Evolutionary conservation across 2,329 filamentous ascomycete genomes (phyloP).

Genomic region (Verticillium nonalfalfae): DNA sequence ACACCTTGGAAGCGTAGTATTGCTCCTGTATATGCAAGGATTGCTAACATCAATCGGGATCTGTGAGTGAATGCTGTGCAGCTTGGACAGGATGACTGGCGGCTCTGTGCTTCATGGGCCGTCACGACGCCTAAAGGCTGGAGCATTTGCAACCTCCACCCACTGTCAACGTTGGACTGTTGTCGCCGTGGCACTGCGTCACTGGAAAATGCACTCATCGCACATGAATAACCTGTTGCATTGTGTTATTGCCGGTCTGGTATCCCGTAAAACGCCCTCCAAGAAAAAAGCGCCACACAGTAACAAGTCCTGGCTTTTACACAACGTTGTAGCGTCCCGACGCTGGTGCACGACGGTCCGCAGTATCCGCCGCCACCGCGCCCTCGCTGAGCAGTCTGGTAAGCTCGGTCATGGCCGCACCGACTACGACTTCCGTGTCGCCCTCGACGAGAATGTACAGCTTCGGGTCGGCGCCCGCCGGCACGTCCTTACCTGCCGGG

Average conservation of each 20-base stretch:
- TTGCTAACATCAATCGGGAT: no score
- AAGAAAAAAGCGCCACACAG: neutral
- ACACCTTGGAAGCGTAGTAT: no score
- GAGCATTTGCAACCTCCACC: no score
- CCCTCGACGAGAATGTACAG: constrained; percentile 97
- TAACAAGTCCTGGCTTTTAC: constrained; percentile 27
- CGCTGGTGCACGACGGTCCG: constrained; percentile 71
- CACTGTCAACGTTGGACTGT: no score
- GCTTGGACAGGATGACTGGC: no score
- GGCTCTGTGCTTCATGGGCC: no score
- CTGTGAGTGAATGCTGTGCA: no score
- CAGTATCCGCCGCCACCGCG: constrained; percentile 81
- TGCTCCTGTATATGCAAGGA: no score
- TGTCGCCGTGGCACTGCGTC: no score
- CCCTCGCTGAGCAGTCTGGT: constrained; percentile 85
- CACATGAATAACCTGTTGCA: neutral
- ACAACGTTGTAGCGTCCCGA: constrained; percentile 84
- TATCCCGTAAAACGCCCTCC: neutral
- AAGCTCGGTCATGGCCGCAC: constrained; percentile 83
- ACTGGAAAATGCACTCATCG: neutral
- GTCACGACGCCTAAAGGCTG: no score
- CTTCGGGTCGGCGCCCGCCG: constrained; percentile 74
- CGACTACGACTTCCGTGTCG: constrained; percentile 89
- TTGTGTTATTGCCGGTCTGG: neutral
- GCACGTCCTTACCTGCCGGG: constrained; percentile 71